A percentile compares a stretch with the other conserved stretches of the same genome.
Conservation (phyloP, 2,329 filamentous ascomycete genomes). For the Lachnellula willkommii region DNA sequence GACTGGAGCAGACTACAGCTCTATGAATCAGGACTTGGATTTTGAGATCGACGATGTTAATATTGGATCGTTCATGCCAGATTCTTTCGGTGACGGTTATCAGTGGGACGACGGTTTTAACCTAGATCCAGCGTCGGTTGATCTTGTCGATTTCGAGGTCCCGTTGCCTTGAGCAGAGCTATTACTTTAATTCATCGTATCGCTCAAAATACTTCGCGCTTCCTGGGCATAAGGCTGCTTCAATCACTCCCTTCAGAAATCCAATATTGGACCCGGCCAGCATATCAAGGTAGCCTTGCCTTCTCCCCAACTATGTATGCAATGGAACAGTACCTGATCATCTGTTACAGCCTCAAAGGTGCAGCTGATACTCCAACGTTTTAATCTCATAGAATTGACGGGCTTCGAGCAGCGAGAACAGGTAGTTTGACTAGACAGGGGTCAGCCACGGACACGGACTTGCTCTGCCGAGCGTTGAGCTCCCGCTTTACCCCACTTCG, state of each 20-base stretch:
- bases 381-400: background rate
- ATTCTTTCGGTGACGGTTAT: background rate
- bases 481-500: background rate
- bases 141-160: background rate
- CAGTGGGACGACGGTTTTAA: background rate
- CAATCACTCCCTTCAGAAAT: too few relatives aligned
- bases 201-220: background rate
- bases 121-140: background rate
- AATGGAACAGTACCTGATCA: background rate
- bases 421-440: too few relatives aligned
- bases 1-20: background rate
- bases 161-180: background rate
- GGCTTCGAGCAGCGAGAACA: background rate
- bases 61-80: background rate
- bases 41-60: background rate
- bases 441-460: background rate
- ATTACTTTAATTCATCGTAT: background rate
- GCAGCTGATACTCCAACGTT: background rate
- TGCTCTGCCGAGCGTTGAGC: background rate
- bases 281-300: too few relatives aligned
- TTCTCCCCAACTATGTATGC: background rate
- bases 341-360: too few relatives aligned
- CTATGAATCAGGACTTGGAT: slow-evolving; percentile 2
- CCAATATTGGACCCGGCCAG: too few relatives aligned
- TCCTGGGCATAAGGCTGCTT: background rate